phyloP scores from a whole-genome alignment of 257 asterid species.

The Henckelia pumila region DNA sequence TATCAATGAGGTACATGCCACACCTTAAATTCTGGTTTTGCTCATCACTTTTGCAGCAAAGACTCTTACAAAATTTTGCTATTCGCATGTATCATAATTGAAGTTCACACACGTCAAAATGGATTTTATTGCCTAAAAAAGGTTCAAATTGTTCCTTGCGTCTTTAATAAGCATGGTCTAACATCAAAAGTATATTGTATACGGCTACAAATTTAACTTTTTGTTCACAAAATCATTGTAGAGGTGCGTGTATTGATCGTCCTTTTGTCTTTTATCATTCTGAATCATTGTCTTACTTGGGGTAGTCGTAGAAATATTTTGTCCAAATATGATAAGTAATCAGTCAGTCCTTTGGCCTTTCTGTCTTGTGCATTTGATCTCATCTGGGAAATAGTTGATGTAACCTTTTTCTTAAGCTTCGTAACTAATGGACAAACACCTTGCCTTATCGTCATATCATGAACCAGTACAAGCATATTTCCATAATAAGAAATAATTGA shows the following conservation, averaged over 20 bases:
- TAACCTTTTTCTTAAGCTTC: background rate
- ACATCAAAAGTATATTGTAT: too few species aligned
- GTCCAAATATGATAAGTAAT: background rate
- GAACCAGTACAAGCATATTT: background rate
- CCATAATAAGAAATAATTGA: background rate
- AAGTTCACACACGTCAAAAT: background rate
- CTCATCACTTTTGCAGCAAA: background rate
- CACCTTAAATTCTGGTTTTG: background rate
- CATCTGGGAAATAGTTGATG: background rate
- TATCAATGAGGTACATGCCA: constrained; percentile 62
- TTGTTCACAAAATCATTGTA: background rate
- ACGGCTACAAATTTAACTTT: too few species aligned
- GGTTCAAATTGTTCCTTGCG: background rate
- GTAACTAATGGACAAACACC: background rate
- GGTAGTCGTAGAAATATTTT: background rate
- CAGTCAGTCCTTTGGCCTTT: background rate
- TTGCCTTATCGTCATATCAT: background rate
- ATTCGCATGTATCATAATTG: background rate
- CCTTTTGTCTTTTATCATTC: background rate
- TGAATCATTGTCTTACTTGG: background rate
- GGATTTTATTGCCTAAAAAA: too few species aligned
- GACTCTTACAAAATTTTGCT: background rate
- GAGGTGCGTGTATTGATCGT: background rate
- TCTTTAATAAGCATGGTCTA: background rate
- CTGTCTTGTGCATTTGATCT: background rate